phyloP scores from a whole-genome alignment of 768 basidiomycete genomes.

The Russula vinacea region DNA sequence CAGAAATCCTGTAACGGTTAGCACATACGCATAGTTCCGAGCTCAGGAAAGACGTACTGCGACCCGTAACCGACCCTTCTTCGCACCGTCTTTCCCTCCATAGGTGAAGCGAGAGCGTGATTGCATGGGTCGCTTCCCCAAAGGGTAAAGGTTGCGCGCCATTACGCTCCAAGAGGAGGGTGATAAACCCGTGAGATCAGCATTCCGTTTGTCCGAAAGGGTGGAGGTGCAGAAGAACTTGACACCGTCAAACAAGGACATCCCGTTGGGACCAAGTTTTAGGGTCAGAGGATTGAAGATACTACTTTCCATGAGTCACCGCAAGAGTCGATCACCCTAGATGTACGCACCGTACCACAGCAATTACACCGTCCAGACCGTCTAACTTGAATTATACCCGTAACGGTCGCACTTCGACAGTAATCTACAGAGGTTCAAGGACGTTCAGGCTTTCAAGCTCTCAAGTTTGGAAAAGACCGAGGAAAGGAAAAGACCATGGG shows the following conservation, averaged over 20 bases:
- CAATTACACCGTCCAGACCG: too few species aligned
- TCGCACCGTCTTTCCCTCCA: slow-evolving; percentile 22
- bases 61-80: slow-evolving; percentile 16
- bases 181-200: too few species aligned
- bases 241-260: slow-evolving; percentile 29
- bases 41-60: slow-evolving; percentile 15
- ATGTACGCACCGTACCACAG: too few species aligned
- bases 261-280: not conserved
- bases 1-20: slow-evolving; percentile 21
- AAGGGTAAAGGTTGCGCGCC: slow-evolving; percentile 18
- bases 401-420: too few species aligned
- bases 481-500: too few species aligned
- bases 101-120: slow-evolving; percentile 24
- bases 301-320: too few species aligned
- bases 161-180: slow-evolving; percentile 21
- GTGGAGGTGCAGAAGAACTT: slow-evolving; percentile 25
- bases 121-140: slow-evolving; percentile 25
- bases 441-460: too few species aligned
- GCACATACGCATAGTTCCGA: not conserved
- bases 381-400: too few species aligned
- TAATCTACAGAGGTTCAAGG: too few species aligned
- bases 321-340: too few species aligned
- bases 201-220: slow-evolving; percentile 17
- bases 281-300: not conserved
- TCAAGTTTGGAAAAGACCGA: too few species aligned